Evolutionary conservation across 768 basidiomycete species (phyloP).

Genomic region (Termitomyces heimii): DNA sequence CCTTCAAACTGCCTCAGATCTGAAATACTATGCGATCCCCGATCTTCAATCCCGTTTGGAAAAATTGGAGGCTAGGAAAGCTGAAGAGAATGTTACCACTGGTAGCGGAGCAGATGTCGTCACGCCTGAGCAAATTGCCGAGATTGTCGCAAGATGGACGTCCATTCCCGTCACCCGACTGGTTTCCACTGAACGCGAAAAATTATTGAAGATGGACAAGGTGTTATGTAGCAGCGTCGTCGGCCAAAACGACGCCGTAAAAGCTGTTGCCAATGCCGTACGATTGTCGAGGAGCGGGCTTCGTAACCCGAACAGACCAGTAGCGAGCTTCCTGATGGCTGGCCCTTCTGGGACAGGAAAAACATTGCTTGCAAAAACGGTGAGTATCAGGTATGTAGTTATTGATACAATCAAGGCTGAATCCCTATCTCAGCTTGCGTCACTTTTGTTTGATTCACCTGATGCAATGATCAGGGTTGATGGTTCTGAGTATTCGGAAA

Average conservation of each 20-base stretch:
- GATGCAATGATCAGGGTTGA: constrained; percentile 93
- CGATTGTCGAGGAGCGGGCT: constrained; percentile 91
- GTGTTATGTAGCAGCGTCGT: constrained; percentile 72
- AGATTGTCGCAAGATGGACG: constrained; percentile 93
- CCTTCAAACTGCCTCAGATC: constrained; percentile 74
- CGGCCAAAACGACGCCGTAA: constrained; percentile 88
- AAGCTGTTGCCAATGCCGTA: constrained; percentile 91
- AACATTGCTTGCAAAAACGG: constrained; percentile 86
- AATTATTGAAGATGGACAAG: constrained; percentile 83
- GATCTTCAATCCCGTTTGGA: constrained; percentile 75
- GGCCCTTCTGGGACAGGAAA: constrained; percentile 92
- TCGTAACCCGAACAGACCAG: constrained; percentile 79
- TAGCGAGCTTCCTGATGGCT: constrained; percentile 90
- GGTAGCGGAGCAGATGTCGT: constrained; percentile 61
- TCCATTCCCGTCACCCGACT: constrained; percentile 85
- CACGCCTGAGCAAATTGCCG: constrained; percentile 85
- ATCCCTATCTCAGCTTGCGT: constrained; percentile 59
- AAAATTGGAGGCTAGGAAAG: constrained; percentile 67
- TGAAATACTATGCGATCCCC: constrained; percentile 89
- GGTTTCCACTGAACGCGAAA: constrained; percentile 88
- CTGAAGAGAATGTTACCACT: constrained; percentile 57
- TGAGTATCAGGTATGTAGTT: constrained; percentile 28
- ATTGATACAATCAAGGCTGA: background rate
- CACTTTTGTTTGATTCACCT: constrained; percentile 83
- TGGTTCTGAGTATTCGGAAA: constrained; percentile 88